Percentiles rank a stretch among this genome's conserved stretches.
phyloP scores from a whole-genome alignment of 805 yeast species.

The Jamesozyma jinghongensis region DNA sequence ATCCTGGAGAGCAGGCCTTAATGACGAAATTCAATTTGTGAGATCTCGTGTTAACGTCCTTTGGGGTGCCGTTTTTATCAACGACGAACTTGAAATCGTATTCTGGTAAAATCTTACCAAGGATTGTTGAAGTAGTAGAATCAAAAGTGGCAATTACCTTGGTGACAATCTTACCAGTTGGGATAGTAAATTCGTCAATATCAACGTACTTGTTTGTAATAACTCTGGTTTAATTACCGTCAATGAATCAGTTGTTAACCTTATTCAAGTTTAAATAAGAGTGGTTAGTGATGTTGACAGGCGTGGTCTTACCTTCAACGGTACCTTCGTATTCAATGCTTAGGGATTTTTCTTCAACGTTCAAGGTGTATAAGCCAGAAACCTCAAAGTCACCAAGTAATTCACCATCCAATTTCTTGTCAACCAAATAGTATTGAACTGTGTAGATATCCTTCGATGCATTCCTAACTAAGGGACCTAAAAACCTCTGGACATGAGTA shows the following conservation, averaged over 20 bases:
- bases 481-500: conserved; percentile 40
- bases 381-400: conserved; percentile 52
- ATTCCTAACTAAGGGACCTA: conserved; percentile 43
- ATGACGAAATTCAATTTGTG: conserved; percentile 31
- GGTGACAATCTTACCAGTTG: conserved; percentile 38
- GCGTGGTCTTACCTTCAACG: conserved; percentile 34
- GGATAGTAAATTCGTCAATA: conserved; percentile 33
- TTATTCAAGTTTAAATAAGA: conserved; percentile 46
- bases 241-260: conserved; percentile 25
- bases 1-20: conserved; percentile 38
- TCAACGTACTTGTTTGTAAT: conserved; percentile 35
- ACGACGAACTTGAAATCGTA: conserved; percentile 44
- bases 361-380: conserved; percentile 38
- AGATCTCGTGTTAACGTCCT: conserved; percentile 33
- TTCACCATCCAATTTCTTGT: conserved; percentile 42
- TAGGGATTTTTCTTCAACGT: conserved; percentile 30
- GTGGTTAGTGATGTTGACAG: conserved; percentile 54
- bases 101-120: conserved; percentile 27
- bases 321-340: conserved; percentile 38
- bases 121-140: conserved; percentile 18
- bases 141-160: conserved; percentile 21
- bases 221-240: conserved; percentile 34
- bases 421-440: conserved; percentile 35
- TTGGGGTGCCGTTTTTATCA: conserved; percentile 17
- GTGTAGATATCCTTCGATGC: conserved; percentile 24